Conservation (phyloP, 306 rosid genomes). For the Glycine tomentella region DNA sequence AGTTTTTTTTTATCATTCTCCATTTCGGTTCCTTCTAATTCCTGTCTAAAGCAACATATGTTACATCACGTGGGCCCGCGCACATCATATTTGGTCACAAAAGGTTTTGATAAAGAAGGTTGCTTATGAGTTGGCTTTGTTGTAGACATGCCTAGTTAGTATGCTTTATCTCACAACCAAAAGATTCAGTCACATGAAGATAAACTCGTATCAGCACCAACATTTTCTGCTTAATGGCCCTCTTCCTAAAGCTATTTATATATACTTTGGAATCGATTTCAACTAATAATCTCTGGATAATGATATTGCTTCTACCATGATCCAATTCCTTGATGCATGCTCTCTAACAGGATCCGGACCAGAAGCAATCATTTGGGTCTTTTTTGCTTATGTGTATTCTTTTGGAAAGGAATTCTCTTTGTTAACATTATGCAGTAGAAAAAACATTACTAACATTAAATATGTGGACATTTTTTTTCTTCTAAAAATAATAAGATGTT, state of each 20-base stretch:
- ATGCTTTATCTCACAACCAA: constrained; percentile 1
- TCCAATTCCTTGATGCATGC: too few relatives aligned
- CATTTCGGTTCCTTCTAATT: background rate
- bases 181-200: background rate
- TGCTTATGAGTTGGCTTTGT: background rate
- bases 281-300: background rate
- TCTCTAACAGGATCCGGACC: too few relatives aligned
- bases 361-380: too few relatives aligned
- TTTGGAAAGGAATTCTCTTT: too few relatives aligned
- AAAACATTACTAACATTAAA: too few relatives aligned
- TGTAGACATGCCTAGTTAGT: background rate
- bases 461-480: too few relatives aligned
- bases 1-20: too few relatives aligned
- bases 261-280: background rate
- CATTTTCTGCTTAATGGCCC: background rate
- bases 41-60: background rate
- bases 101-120: background rate
- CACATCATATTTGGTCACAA: background rate
- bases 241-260: background rate
- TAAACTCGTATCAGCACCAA: background rate
- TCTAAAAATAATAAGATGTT: too few relatives aligned
- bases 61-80: background rate
- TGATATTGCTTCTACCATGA: background rate
- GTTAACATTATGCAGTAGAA: too few relatives aligned
- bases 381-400: too few relatives aligned